Conservation (phyloP, 768 basidiomycete genomes). For the Lactarius hengduanensis region DNA sequence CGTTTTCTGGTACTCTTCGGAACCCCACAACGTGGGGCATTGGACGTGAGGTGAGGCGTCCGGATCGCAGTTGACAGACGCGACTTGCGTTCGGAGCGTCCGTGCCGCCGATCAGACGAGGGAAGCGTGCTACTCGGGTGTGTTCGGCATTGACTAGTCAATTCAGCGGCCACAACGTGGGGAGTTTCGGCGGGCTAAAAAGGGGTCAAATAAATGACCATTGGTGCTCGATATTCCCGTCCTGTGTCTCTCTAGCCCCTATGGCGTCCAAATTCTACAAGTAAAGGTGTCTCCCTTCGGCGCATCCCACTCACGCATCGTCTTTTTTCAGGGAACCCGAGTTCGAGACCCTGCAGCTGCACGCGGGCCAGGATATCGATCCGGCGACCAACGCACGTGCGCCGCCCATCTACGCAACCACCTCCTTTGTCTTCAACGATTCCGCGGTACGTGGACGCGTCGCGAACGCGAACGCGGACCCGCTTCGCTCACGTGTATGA, state of each 20-base stretch:
- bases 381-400: slow-evolving; percentile 69
- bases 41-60: too few relatives aligned
- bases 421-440: slow-evolving; percentile 72
- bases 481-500: not conserved
- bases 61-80: too few relatives aligned
- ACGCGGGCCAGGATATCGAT: slow-evolving; percentile 70
- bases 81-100: too few relatives aligned
- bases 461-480: too few relatives aligned
- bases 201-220: not conserved
- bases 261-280: slow-evolving; percentile 14
- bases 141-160: too few relatives aligned
- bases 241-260: not conserved
- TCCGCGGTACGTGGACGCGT: slow-evolving; percentile 47
- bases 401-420: slow-evolving; percentile 73
- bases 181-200: not conserved
- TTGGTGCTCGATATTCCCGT: not conserved
- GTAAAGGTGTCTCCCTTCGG: not conserved
- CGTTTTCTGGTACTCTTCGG: too few relatives aligned
- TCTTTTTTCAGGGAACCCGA: slow-evolving; percentile 47
- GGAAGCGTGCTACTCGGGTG: too few relatives aligned
- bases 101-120: too few relatives aligned
- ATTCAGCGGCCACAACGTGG: too few relatives aligned
- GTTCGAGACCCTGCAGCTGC: slow-evolving; percentile 79
- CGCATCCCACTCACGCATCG: not conserved
- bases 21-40: too few relatives aligned